Evolutionary conservation across 2,329 filamentous ascomycete species (phyloP), one percentile per base, ranked within the genome.

Genomic region (Pyrenophora seminiperda): DNA sequence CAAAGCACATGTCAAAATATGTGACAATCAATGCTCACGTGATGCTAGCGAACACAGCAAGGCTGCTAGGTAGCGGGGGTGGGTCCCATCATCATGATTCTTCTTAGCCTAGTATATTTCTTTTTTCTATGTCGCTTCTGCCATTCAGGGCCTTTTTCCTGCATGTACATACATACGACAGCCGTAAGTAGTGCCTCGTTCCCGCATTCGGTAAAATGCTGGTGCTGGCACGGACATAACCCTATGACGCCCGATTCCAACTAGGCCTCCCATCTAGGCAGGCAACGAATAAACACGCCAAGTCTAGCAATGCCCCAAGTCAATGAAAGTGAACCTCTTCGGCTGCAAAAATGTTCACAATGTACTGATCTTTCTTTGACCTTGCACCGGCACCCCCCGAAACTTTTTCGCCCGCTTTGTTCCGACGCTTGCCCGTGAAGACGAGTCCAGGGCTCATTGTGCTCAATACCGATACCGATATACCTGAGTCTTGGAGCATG

Each of bases 141-240:
- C 29, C 41, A 29, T 40, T 20, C 9, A 10, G 24, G 40, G 42
- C 39, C 34, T 41, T 36, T 36, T 51, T 47, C 37, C 19, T 14
- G 4, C 30, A 42, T 50, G 22, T 40, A 17, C 38, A 3, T 22
- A 42, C 47, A 18, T 40, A 17, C 38, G 20, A 37, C 19, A 42
- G 40, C 39, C 37, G 32, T 39, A 27, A 14, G 32, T 39, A 27
- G 18, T 39, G 20, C 10, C 47, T 18, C 39, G 34, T 41, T 51
- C 37, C 45, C 45, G 31, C 29, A 45, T 50, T 27, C 18, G 50
- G 46, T 29, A 50, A 47, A 34, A 32, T 32, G 41, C 34, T 24
- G 30, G 45, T 24, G 50, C 50, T 54, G 51, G 54, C 50, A 37
- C n/a, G n/a, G n/a, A n/a, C n/a, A n/a, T n/a, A n/a, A n/a, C n/a